Conservation (phyloP, 2,329 filamentous ascomycete genomes). For the Trichocomaceae sp. region DNA sequence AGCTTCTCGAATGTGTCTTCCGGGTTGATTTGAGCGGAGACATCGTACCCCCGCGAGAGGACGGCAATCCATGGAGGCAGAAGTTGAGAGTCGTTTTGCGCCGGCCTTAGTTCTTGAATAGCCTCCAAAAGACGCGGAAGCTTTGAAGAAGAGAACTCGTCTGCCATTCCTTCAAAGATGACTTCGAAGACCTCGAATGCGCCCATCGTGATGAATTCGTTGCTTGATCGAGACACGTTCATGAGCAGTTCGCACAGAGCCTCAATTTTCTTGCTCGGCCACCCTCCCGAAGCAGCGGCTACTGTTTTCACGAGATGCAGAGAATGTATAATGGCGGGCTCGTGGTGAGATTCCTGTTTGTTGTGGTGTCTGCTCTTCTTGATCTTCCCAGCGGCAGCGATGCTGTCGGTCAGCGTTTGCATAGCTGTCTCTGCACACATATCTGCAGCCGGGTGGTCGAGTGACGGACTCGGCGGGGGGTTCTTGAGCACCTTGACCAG, state of each 20-base stretch:
- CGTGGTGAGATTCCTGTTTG: slow-evolving; percentile 55
- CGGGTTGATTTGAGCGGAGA: slow-evolving; percentile 78
- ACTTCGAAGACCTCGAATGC: slow-evolving; percentile 97
- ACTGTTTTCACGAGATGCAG: slow-evolving; percentile 88
- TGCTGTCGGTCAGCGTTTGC: slow-evolving; percentile 64
- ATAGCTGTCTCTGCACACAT: slow-evolving; percentile 92
- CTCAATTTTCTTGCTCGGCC: slow-evolving; percentile 96
- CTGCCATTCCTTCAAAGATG: slow-evolving; percentile 86
- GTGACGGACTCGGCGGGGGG: slow-evolving; percentile 80
- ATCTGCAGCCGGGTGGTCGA: slow-evolving; percentile 91
- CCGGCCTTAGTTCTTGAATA: slow-evolving; percentile 84
- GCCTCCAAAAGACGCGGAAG: slow-evolving; percentile 83
- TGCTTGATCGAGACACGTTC: slow-evolving; percentile 79
- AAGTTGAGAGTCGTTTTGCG: slow-evolving; percentile 87
- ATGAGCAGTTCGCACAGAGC: slow-evolving; percentile 81
- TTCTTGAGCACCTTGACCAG: slow-evolving; percentile 74
- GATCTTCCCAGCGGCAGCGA: slow-evolving; percentile 60
- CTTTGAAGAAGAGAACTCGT: slow-evolving; percentile 82
- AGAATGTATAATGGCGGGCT: slow-evolving; percentile 82
- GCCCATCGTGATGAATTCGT: slow-evolving; percentile 93
- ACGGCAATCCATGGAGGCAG: slow-evolving; percentile 96
- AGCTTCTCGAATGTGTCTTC: slow-evolving; percentile 89
- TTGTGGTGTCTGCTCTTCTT: slow-evolving; percentile 51
- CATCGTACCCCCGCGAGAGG: slow-evolving; percentile 86
- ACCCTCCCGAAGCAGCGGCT: slow-evolving; percentile 78